A percentile compares a stretch with the other conserved stretches of the same genome.
These are phyloP conservation scores for Panus rudis DNA, from an alignment of 768 basidiomycete genomes.

Conservation along the genomic window DNA sequence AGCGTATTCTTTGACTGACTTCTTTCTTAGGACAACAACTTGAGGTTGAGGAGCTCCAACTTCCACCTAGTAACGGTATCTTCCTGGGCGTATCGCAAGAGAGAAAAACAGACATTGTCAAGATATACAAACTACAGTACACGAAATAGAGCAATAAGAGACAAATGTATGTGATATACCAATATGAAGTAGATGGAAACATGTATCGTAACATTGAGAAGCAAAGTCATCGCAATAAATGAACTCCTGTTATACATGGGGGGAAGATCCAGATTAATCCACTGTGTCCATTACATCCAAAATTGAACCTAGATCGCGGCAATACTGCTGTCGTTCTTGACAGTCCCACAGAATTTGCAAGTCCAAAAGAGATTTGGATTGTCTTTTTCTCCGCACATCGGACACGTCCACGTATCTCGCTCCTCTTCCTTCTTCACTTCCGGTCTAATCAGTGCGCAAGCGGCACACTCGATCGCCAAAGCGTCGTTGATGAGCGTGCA, in stretches of 20 bases:
- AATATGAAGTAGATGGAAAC: not conserved
- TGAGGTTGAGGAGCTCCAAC: constrained; percentile 22
- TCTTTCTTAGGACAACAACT: constrained; percentile 18
- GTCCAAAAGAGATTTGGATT: constrained; percentile 68
- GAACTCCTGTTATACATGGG: not conserved
- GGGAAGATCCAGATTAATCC: not conserved
- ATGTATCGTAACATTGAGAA: not conserved
- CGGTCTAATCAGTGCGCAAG: constrained; percentile 42
- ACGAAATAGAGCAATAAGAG: not conserved
- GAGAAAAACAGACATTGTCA: constrained; percentile 26
- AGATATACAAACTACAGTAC: constrained; percentile 34
- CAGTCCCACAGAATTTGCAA: constrained; percentile 63
- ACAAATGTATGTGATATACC: not conserved
- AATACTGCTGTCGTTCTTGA: constrained; percentile 36
- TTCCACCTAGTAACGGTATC: constrained; percentile 13
- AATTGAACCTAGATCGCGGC: not conserved
- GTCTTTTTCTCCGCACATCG: constrained; percentile 52
- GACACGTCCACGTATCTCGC: constrained; percentile 53
- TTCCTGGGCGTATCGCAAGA: constrained; percentile 17
- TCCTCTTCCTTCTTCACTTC: constrained; percentile 1
- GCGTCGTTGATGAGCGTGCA: constrained; percentile 66
- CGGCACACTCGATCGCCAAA: constrained; percentile 48
- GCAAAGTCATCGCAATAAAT: not conserved
- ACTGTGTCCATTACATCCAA: too few relatives aligned
- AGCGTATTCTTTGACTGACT: constrained; percentile 5